Percentiles rank a stretch among this genome's conserved stretches.
phyloP scores from a whole-genome alignment of 345 rosid species.

The Dimocarpus longan region DNA sequence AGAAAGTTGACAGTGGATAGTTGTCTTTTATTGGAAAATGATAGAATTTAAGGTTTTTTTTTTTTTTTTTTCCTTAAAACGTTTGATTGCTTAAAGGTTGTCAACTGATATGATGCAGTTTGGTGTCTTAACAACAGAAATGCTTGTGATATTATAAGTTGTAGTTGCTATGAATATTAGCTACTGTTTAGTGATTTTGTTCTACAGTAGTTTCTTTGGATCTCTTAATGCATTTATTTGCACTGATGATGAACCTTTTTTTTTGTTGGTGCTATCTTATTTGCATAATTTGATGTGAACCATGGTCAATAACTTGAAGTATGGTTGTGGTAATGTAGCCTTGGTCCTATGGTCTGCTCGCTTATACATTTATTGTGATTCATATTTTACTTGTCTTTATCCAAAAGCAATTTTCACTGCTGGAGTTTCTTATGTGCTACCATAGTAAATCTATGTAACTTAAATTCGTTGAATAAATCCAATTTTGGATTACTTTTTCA shows the following conservation, averaged over 20 bases:
- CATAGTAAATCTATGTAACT: not conserved
- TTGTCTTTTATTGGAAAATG: constrained; percentile 6
- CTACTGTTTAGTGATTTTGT: not conserved
- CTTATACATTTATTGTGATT: not conserved
- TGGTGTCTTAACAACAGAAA: not conserved
- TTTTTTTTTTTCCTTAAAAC: not conserved
- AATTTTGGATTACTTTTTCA: not conserved
- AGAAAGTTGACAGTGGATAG: not conserved
- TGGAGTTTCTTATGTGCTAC: not conserved
- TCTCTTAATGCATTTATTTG: not conserved
- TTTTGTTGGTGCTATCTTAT: not conserved
- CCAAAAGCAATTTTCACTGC: not conserved
- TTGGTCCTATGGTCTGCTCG: not conserved
- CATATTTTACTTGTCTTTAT: not conserved
- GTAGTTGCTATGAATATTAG: not conserved
- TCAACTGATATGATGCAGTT: not conserved
- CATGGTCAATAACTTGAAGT: not conserved
- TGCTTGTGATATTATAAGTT: not conserved
- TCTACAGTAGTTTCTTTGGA: not conserved
- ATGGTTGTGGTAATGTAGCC: not conserved
- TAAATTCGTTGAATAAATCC: not conserved
- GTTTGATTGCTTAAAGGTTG: not conserved
- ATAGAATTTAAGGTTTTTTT: not conserved
- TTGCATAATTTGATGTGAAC: not conserved
- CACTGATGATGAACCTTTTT: not conserved